Conservation (phyloP, 148 eudicot species). For the Diospyros lotus region DNA sequence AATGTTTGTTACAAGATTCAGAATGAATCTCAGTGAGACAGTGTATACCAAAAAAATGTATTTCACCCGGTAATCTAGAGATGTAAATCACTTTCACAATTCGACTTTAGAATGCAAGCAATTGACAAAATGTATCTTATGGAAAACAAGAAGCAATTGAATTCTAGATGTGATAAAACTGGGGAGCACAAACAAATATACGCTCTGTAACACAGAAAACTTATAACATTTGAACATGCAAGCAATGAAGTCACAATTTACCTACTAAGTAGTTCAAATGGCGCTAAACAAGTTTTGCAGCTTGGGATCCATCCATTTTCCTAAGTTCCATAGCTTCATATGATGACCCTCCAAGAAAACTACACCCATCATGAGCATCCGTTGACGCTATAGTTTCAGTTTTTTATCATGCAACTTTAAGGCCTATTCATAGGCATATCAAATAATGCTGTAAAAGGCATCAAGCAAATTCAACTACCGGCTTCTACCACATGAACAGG, state of each 20-base stretch:
- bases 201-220: neutral
- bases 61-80: neutral
- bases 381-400: too few relatives aligned
- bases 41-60: neutral
- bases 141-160: slow-evolving; percentile 2
- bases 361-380: neutral
- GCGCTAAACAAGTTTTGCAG: neutral
- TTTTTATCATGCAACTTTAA: neutral
- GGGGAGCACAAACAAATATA: neutral
- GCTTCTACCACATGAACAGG: neutral
- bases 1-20: neutral
- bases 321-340: neutral
- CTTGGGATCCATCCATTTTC: neutral
- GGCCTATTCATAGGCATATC: too few relatives aligned
- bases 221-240: neutral
- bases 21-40: neutral
- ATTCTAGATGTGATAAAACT: neutral
- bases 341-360: neutral
- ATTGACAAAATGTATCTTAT: neutral
- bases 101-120: too few relatives aligned
- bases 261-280: neutral
- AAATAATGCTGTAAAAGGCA: too few relatives aligned
- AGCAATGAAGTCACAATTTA: neutral
- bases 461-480: neutral
- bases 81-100: neutral